A percentile compares a stretch with the other conserved stretches of the same genome.
Conservation (phyloP, 2,329 filamentous ascomycete genomes). For the Zymoseptoria passerinii region DNA sequence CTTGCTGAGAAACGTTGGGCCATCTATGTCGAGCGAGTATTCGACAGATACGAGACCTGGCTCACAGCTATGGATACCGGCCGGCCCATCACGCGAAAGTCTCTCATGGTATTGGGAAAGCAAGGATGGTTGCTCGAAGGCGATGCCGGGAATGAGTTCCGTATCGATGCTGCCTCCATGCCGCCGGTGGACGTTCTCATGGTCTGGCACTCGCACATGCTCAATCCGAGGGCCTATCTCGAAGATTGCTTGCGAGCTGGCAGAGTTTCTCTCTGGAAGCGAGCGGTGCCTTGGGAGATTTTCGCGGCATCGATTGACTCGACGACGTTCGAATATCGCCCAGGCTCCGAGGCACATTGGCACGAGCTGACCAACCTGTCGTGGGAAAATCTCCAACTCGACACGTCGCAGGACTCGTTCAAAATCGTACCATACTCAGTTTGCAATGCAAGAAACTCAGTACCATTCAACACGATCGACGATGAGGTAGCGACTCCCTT, state of each 20-base stretch:
- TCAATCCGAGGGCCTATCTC: constrained; percentile 66
- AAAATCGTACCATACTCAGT: constrained; percentile 53
- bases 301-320: constrained; percentile 52
- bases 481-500: neutral
- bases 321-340: constrained; percentile 49
- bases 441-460: constrained; percentile 17
- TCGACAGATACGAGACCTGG: constrained; percentile 61
- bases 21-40: constrained; percentile 59
- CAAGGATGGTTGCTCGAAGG: constrained; percentile 14
- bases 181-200: constrained; percentile 57
- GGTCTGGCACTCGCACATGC: constrained; percentile 72
- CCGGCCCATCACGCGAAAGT: constrained; percentile 19
- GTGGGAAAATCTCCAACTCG: constrained; percentile 55
- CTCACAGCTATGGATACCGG: constrained; percentile 34
- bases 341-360: constrained; percentile 22
- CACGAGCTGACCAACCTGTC: constrained; percentile 36
- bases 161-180: constrained; percentile 9
- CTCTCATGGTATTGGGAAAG: constrained; percentile 7
- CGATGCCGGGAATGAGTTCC: neutral
- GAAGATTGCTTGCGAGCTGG: constrained; percentile 62
- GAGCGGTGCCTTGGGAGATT: constrained; percentile 58
- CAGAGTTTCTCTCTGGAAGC: constrained; percentile 49
- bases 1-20: constrained; percentile 67
- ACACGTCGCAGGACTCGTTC: constrained; percentile 32
- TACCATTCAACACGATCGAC: neutral